These are phyloP conservation scores for Aegilops tauschii DNA, from an alignment of 176 grass and related monocot genomes.

Conservation along the genomic window DNA sequence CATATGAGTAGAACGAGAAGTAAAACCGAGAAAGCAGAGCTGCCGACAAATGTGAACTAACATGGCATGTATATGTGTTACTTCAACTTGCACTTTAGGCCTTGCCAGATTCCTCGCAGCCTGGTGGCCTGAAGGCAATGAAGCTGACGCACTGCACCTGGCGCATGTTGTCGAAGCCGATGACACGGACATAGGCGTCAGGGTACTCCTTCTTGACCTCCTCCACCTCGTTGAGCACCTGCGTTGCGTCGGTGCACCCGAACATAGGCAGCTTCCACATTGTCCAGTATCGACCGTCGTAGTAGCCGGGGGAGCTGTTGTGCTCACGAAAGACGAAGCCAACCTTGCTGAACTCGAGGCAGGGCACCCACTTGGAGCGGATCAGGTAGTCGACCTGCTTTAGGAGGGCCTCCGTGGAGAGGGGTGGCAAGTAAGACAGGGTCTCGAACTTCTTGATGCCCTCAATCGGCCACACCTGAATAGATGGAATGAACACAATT, in stretches of 20 bases:
- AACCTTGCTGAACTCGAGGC: not conserved
- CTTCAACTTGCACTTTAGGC: not conserved
- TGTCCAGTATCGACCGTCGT: not conserved
- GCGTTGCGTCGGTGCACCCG: not conserved
- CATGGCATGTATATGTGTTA: not conserved
- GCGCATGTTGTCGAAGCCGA: not conserved
- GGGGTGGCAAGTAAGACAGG: not conserved
- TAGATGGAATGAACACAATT: not conserved
- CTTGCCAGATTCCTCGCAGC: not conserved
- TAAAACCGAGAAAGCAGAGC: not conserved
- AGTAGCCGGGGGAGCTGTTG: not conserved
- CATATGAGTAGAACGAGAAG: not conserved
- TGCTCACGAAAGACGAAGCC: not conserved
- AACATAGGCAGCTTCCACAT: not conserved
- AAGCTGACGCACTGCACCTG: not conserved
- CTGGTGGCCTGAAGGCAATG: not conserved
- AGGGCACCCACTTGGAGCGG: not conserved
- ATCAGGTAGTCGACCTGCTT: not conserved
- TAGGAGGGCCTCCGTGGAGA: not conserved
- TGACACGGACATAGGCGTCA: not conserved
- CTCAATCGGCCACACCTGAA: not conserved
- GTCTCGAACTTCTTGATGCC: not conserved
- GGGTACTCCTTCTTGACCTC: slow-evolving; percentile 3
- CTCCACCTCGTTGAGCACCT: not conserved
- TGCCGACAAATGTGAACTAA: not conserved